phyloP scores from a whole-genome alignment of 805 yeast genomes.

The Myxozyma lipomycoides region DNA sequence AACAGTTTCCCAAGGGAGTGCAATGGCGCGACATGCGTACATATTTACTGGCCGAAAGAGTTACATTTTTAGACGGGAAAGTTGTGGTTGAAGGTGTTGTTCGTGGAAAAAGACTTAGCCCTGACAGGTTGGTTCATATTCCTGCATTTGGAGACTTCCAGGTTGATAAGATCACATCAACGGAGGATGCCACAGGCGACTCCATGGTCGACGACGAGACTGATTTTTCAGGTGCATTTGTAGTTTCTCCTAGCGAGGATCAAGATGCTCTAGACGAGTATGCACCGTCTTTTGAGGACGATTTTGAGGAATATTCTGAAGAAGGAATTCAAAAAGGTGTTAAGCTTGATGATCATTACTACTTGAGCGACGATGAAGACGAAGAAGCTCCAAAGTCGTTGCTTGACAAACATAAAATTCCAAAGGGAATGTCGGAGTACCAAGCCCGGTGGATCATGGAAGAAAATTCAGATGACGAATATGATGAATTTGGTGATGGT shows the following conservation, averaged over 20 bases:
- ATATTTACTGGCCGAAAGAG: constrained; percentile 70
- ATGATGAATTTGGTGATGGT: constrained; percentile 1
- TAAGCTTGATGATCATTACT: constrained; percentile 54
- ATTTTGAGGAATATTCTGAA: constrained; percentile 35
- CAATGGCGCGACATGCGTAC: constrained; percentile 94
- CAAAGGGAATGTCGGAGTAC: constrained; percentile 71
- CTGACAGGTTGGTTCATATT: constrained; percentile 73
- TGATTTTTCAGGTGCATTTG: constrained; percentile 4
- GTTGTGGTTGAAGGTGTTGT: constrained; percentile 66
- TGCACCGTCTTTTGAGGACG: constrained; percentile 30
- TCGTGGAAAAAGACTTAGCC: constrained; percentile 69
- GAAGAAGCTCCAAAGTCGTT: constrained; percentile 29
- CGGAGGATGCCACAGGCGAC: constrained; percentile 37
- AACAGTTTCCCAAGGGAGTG: constrained; percentile 77
- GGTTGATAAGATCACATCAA: constrained; percentile 56
- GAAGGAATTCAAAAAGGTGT: constrained; percentile 42
- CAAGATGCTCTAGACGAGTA: constrained; percentile 35
- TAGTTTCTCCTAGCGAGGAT: constrained; percentile 33
- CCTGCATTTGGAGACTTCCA: constrained; percentile 91
- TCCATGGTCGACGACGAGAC: constrained; percentile 36
- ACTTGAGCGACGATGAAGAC: constrained; percentile 40
- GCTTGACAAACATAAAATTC: constrained; percentile 44
- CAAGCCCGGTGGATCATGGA: constrained; percentile 67
- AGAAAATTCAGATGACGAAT: constrained; percentile 42
- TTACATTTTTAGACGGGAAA: constrained; percentile 44